A percentile compares a stretch with the other conserved stretches of the same genome.
These are phyloP conservation scores for Aspergillus bombycis DNA, from an alignment of 2,329 filamentous ascomycete genomes.

Conservation along the genomic window DNA sequence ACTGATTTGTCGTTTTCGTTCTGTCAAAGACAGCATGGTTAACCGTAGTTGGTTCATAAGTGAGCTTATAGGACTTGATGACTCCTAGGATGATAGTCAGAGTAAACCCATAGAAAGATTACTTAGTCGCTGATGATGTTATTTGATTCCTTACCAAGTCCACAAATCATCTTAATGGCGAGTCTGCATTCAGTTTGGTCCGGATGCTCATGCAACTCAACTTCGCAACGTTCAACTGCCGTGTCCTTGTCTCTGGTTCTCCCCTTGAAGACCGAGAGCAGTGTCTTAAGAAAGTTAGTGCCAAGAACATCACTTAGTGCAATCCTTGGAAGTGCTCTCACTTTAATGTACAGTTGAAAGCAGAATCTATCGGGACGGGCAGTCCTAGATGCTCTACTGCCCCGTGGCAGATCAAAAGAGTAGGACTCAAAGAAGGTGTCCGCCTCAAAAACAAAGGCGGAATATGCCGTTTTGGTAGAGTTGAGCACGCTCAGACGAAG, in stretches of 20 bases:
- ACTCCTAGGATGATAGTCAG: constrained; percentile 49
- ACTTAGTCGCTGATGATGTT: too few relatives aligned
- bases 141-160: constrained; percentile 50
- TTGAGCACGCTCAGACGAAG: constrained; percentile 65
- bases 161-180: constrained; percentile 64
- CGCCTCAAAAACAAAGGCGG: constrained; percentile 60
- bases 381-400: constrained; percentile 21
- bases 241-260: constrained; percentile 60
- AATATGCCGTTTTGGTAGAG: constrained; percentile 65
- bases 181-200: constrained; percentile 63
- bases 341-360: constrained; percentile 63
- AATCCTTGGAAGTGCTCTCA: constrained; percentile 32
- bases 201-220: constrained; percentile 59
- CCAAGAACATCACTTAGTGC: neutral
- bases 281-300: constrained; percentile 38
- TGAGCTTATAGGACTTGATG: constrained; percentile 67
- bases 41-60: constrained; percentile 63
- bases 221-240: constrained; percentile 64
- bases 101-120: neutral
- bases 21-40: constrained; percentile 68
- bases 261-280: constrained; percentile 67
- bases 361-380: constrained; percentile 56
- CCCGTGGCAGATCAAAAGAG: constrained; percentile 49
- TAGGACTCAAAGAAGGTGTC: constrained; percentile 61
- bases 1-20: constrained; percentile 58